Evolutionary conservation across 208 protist species (phyloP), one percentile per base, ranked within the genome.

Genomic region (Leishmania martiniquensis): DNA sequence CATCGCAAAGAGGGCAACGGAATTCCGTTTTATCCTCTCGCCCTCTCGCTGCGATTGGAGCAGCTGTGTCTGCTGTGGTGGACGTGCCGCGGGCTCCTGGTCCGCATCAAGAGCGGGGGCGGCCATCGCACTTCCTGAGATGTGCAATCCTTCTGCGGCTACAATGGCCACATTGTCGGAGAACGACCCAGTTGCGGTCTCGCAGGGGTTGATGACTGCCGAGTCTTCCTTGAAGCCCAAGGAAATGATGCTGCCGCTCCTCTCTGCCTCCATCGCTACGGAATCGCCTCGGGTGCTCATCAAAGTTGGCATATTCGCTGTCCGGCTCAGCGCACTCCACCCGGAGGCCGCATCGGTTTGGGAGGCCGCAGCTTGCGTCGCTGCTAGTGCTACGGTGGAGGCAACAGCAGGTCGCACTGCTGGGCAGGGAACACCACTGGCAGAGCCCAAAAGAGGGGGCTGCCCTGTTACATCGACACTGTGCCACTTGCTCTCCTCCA

Each of bases 401-500:
- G 54, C 34, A 1, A 34, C 17, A n/a, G 52, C 32, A 5, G 49
- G 15, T 34, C 70, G 70, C 22, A 25, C 47, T n/a, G 10, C 51
- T 42, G 22, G 70, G 44, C 67, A 37, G 20, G 49, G 45, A 2
- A 62, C 47, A 57, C 67, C 32, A 4, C 25, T 47, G 4, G 67
- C 13, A 37, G 67, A 13, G 9, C 37, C 37, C 34, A 62, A 47
- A 13, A 76, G n/a, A 15, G 57, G 1, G 34, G 34, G 60, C n/a
- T 52, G 32, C 44, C 39, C 55, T 20, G 55, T 63, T 29, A 17
- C 45, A 7, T 45, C 44, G 5, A 39, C 25, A 42, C 12, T 52
- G 45, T 76, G 72, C 22, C 15, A 22, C 44, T 76, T 76, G 72
- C 72, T 76, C 72, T 76, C 72, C 44, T 76, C 72, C 54, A 76